These are phyloP conservation scores for Penicillium pancosmium DNA, from an alignment of 495 filamentous ascomycete genomes.

Conservation along the genomic window DNA sequence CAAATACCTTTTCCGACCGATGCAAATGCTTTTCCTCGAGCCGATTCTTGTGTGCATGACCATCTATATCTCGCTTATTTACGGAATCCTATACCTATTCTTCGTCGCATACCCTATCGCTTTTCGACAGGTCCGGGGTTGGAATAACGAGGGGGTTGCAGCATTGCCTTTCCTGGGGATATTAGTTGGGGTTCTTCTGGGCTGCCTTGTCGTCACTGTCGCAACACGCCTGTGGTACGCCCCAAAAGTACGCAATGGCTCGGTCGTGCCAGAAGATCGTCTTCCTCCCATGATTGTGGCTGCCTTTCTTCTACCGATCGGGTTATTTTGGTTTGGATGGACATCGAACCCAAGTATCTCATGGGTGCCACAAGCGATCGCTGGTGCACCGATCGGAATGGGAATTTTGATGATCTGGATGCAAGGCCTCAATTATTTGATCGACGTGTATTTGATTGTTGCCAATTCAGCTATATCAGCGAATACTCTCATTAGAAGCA, in stretches of 20 bases:
- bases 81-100: neutral
- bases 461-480: constrained; percentile 11
- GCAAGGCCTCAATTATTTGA: constrained; percentile 12
- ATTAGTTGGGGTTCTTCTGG: neutral
- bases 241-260: neutral
- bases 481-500: constrained; percentile 2
- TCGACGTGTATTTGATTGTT: constrained; percentile 11
- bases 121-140: neutral
- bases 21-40: neutral
- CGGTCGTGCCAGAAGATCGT: constrained; percentile 4
- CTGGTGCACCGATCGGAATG: neutral
- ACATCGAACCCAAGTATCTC: neutral
- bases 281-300: constrained; percentile 6
- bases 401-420: constrained; percentile 10
- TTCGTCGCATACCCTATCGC: neutral
- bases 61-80: constrained; percentile 1
- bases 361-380: constrained; percentile 1
- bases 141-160: neutral
- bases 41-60: neutral
- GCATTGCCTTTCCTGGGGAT: neutral
- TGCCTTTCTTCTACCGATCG: constrained; percentile 2
- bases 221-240: neutral
- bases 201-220: neutral
- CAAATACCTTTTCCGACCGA: neutral
- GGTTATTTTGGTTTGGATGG: constrained; percentile 14